Evolutionary conservation across 805 yeast species (phyloP).

Genomic region (Wickerhamomyces chaumierensis): DNA sequence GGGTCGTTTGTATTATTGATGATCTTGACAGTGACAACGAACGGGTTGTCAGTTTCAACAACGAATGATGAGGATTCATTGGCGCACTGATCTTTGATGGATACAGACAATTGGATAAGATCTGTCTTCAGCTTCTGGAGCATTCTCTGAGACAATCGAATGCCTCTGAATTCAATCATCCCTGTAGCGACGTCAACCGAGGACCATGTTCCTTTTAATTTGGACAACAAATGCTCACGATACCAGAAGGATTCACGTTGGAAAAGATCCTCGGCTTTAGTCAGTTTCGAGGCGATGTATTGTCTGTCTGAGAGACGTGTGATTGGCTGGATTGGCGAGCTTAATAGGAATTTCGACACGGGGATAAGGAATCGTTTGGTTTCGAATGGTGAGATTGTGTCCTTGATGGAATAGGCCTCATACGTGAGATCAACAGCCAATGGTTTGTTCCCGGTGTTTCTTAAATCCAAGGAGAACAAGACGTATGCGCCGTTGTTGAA

Average conservation of each 20-base stretch:
- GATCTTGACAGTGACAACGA: slow-evolving; percentile 37
- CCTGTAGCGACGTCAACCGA: slow-evolving; percentile 32
- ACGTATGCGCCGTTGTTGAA: slow-evolving; percentile 33
- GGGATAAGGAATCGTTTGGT: slow-evolving; percentile 64
- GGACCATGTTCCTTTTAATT: slow-evolving; percentile 59
- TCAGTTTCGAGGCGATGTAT: slow-evolving; percentile 39
- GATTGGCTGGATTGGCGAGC: slow-evolving; percentile 29
- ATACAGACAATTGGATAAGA: too few relatives aligned
- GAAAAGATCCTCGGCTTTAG: slow-evolving; percentile 43
- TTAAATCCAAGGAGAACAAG: slow-evolving; percentile 59
- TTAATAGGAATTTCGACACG: slow-evolving; percentile 18
- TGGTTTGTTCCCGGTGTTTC: slow-evolving; percentile 70
- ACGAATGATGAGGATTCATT: slow-evolving; percentile 21
- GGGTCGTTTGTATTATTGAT: slow-evolving; percentile 31
- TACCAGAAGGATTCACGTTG: slow-evolving; percentile 74
- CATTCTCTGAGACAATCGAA: slow-evolving; percentile 54
- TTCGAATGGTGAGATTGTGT: slow-evolving; percentile 29
- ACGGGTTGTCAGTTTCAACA: slow-evolving; percentile 35
- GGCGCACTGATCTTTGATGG: slow-evolving; percentile 28
- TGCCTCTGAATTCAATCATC: slow-evolving; percentile 50
- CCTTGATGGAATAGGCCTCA: slow-evolving; percentile 15
- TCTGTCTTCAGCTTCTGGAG: slow-evolving; percentile 40
- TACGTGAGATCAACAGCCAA: slow-evolving; percentile 25
- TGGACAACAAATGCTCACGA: slow-evolving; percentile 49
- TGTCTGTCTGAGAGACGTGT: slow-evolving; percentile 68